Conservation (phyloP, 2,329 filamentous ascomycete genomes). For the Paracamarosporium sp. region DNA sequence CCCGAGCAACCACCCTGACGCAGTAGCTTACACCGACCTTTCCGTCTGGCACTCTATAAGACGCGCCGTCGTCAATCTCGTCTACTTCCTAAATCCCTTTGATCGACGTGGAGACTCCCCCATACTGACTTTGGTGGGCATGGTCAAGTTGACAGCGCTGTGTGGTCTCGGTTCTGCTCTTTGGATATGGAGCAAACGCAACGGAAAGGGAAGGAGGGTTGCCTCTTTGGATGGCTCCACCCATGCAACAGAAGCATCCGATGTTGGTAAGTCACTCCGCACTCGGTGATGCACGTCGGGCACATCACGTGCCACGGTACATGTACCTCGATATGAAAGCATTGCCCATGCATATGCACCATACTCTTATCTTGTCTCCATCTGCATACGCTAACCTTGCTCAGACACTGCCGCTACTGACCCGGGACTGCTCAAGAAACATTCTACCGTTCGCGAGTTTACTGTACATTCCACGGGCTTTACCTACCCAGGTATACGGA, state of each 20-base stretch:
- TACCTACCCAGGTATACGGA: constrained; percentile 77
- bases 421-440: constrained; percentile 78
- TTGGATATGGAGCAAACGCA: constrained; percentile 38
- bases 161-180: constrained; percentile 46
- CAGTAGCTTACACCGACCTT: constrained; percentile 34
- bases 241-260: constrained; percentile 25
- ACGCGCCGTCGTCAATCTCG: constrained; percentile 24
- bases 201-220: constrained; percentile 21
- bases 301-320: constrained; percentile 10
- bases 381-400: not conserved
- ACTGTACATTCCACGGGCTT: constrained; percentile 68
- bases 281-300: constrained; percentile 10
- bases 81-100: constrained; percentile 32
- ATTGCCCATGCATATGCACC: not conserved
- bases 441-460: constrained; percentile 75
- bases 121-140: constrained; percentile 41
- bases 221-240: constrained; percentile 23
- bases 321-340: not conserved
- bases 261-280: constrained; percentile 31
- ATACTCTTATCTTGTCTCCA: not conserved
- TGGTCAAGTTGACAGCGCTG: constrained; percentile 45
- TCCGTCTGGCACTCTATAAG: constrained; percentile 36
- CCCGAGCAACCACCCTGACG: constrained; percentile 28
- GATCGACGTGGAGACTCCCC: constrained; percentile 22
- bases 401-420: constrained; percentile 66